Base-by-base conservation (phyloP, 805 yeast species). In the Sugiyamaella americana region DNA sequence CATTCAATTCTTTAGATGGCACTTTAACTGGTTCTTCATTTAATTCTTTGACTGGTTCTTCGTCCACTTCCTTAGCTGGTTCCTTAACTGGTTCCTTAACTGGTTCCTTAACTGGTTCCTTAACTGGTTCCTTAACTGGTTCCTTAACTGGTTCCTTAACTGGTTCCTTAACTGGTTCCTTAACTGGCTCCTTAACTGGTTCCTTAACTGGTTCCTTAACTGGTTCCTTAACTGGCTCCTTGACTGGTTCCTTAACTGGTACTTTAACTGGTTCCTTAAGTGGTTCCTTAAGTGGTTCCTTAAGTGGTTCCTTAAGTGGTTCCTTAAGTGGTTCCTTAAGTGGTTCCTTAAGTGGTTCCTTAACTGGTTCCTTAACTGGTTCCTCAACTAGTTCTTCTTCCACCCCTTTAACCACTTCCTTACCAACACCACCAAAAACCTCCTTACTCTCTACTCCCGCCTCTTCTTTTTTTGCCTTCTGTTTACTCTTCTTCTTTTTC, bases 391-490 rank as follows among this genome's bases (percentile, higher is more conserved):
- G n/a, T n/a, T n/a, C n/a, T n/a, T n/a, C n/a, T n/a, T n/a, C n/a
- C n/a, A n/a, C n/a, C n/a, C n/a, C n/a, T n/a, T n/a, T n/a, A n/a
- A n/a, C n/a, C n/a, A n/a, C n/a, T n/a, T n/a, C n/a, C n/a, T n/a
- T n/a, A n/a, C n/a, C n/a, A n/a, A n/a, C n/a, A n/a, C n/a, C n/a
- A n/a, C n/a, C n/a, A n/a, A n/a, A n/a, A n/a, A n/a, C n/a, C n/a
- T n/a, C n/a, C n/a, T n/a, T n/a, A n/a, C n/a, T n/a, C n/a, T n/a
- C 40, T 22, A 17, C 18, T 10, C 35, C 23, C 13, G 23, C 24
- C 18, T 46, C 19, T 22, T 43, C 30, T 21, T 36, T 32, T 32
- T 30, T 23, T 13, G 16, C 38, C 5, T 35, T 43, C 16, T 39
- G 38, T 3, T 46, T 45, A 2, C 24, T 43, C 3, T 35, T 41